Conservation (phyloP, 2,329 filamentous ascomycete species). For the Calonectria pseudoturangicola region DNA sequence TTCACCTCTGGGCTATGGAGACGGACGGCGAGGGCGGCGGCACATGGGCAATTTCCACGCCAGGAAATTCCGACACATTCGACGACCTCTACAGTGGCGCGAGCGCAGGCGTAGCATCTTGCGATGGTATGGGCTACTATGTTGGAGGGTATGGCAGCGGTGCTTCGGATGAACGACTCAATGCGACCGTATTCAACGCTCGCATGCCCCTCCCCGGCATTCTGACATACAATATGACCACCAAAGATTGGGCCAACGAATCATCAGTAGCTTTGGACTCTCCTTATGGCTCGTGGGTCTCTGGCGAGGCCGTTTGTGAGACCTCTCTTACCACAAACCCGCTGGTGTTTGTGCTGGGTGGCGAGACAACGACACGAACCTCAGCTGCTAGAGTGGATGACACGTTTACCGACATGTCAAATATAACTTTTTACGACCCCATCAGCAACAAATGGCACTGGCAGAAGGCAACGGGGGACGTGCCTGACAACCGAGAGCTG, state of each 20-base stretch:
- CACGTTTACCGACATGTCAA: slow-evolving; percentile 18
- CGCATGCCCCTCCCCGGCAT: slow-evolving; percentile 27
- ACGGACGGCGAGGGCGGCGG: slow-evolving; percentile 15
- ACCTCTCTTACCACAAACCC: slow-evolving; percentile 8
- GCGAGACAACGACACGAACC: neutral
- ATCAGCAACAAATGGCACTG: slow-evolving; percentile 24
- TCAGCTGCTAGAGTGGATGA: slow-evolving; percentile 17
- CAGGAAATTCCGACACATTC: slow-evolving; percentile 18
- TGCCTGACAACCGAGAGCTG: slow-evolving; percentile 25
- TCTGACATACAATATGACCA: slow-evolving; percentile 32
- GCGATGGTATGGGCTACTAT: slow-evolving; percentile 13
- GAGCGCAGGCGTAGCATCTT: slow-evolving; percentile 10
- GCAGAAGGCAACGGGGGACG: slow-evolving; percentile 26
- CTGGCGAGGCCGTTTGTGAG: slow-evolving; percentile 25
- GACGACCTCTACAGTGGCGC: slow-evolving; percentile 28
- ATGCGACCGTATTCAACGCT: slow-evolving; percentile 21
- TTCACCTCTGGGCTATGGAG: slow-evolving; percentile 23
- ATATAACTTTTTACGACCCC: slow-evolving; percentile 32
- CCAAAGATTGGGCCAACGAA: slow-evolving; percentile 24
- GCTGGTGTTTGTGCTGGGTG: slow-evolving; percentile 21
- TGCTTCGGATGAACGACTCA: slow-evolving; percentile 22
- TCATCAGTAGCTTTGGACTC: slow-evolving; percentile 20
- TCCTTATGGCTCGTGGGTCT: slow-evolving; percentile 26
- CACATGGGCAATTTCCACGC: slow-evolving; percentile 16
- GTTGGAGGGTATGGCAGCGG: slow-evolving; percentile 32